Evolutionary conservation across 2,329 filamentous ascomycete genomes (phyloP), one percentile per base, ranked within the genome.

Genomic region (Phialophora macrospora): DNA sequence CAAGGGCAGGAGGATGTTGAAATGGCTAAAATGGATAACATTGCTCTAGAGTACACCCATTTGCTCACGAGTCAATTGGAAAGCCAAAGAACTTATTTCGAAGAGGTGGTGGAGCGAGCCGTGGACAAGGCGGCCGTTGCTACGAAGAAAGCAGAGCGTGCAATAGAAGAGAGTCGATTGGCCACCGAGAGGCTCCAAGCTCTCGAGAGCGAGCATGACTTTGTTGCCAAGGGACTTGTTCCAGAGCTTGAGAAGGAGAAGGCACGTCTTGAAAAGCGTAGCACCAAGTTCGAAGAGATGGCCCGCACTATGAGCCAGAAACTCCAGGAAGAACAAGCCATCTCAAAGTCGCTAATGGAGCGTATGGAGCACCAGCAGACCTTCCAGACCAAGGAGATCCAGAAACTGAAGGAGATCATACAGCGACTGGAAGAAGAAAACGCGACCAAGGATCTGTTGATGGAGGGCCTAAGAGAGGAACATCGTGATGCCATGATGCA

Each of bases 31-130:
- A 80, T 89, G 52, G 88, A 90, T 69, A 91, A 87, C 74, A 96
- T 98, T 75, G 92, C 92, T 32, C 85, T 95, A 71, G 95, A 99
- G 79, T 99, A 98, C 77, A 95, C 94, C 0, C 93, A 97, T 74
- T 86, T 99, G 1, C 86, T 99, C 11, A 96, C 92, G 2, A 93
- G 89, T 66, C 95, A 99, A 75, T 87, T 99, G 2, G 95, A 98
- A 75, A 93, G 90, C 51, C 95, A 99, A 76, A 87, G 95, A 9
- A 84, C 91, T 0, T 99, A 98, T 78, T 99, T 96, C 72, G 94
- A 98, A 76, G 94, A 96, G 72, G 88, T 96, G 76, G 85, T 99
- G 60, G 90, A 89, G 73, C 92, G 96, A 69, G 92, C 92, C 0
- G 93, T 90, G 0, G 92, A 96, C 77, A 98, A 98, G 79, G 93